phyloP scores from a whole-genome alignment of 192 early-diverging fungal species.

The Obelidium mucronatum region DNA sequence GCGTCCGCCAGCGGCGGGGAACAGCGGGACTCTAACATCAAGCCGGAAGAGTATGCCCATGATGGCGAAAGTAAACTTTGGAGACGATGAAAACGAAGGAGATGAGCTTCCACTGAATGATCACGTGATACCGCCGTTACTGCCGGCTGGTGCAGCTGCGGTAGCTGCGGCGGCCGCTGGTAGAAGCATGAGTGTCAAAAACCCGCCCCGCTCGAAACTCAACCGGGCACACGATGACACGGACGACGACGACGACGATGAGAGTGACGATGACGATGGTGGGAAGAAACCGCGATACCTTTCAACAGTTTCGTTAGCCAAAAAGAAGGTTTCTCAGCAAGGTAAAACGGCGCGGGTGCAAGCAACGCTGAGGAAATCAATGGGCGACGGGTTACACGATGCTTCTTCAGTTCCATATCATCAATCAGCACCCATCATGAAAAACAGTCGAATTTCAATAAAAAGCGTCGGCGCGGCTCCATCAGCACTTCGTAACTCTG shows the following conservation, averaged over 20 bases:
- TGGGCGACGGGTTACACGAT: slow-evolving; percentile 23
- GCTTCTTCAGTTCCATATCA: neutral
- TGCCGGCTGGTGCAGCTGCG: neutral
- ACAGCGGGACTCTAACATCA: neutral
- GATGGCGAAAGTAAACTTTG: slow-evolving; percentile 21
- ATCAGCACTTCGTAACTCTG: neutral
- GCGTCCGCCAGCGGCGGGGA: neutral
- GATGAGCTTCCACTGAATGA: neutral
- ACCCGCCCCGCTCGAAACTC: neutral
- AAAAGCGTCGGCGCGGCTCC: neutral
- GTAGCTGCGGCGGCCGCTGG: neutral
- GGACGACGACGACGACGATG: neutral
- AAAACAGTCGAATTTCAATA: neutral
- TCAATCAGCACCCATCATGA: neutral
- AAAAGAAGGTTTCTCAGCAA: slow-evolving; percentile 30
- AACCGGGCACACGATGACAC: neutral
- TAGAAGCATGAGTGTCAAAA: neutral
- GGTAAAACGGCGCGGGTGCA: slow-evolving; percentile 18
- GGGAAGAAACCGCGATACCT: neutral
- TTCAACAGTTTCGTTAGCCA: slow-evolving; percentile 4
- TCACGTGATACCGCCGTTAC: neutral
- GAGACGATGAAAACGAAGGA: slow-evolving; percentile 1
- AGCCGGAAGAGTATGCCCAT: slow-evolving; percentile 12
- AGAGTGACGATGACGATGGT: neutral
- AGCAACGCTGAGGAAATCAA: slow-evolving; percentile 23